A percentile compares a stretch with the other conserved stretches of the same genome.
phyloP scores from a whole-genome alignment of 2,329 filamentous ascomycete species.

The Aspergillus ustus region DNA sequence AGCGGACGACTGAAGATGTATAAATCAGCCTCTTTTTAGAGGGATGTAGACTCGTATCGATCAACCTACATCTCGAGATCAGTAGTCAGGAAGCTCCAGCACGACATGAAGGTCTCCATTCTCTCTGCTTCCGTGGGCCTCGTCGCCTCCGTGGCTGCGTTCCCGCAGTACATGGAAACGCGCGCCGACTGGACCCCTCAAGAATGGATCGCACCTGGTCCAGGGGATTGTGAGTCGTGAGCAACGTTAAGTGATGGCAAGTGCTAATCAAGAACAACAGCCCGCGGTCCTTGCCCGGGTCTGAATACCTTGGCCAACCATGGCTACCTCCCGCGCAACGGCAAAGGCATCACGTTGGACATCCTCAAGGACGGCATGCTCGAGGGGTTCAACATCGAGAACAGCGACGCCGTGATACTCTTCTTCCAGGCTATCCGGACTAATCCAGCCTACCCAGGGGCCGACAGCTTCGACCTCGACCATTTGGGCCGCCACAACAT shows the following conservation, averaged over 20 bases:
- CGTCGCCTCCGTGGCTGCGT: constrained; percentile 5
- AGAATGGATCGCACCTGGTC: constrained; percentile 16
- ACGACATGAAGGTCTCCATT: constrained; percentile 9
- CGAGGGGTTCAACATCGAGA: constrained; percentile 18
- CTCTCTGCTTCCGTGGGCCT: not conserved
- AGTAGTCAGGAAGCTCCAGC: not conserved
- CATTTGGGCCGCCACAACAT: constrained; percentile 16
- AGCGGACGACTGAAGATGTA: not conserved
- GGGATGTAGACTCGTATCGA: not conserved
- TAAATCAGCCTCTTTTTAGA: not conserved
- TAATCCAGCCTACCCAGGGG: constrained; percentile 2
- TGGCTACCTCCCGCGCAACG: constrained; percentile 21
- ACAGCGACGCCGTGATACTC: constrained; percentile 13
- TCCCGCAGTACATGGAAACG: constrained; percentile 12
- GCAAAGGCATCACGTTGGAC: constrained; percentile 15
- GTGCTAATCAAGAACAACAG: not conserved
- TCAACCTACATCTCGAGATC: not conserved
- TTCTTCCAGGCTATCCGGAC: constrained; percentile 17
- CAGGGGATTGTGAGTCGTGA: constrained; percentile 12
- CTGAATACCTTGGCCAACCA: constrained; percentile 23
- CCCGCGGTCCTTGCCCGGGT: constrained; percentile 19
- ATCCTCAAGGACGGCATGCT: constrained; percentile 21
- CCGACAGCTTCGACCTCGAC: constrained; percentile 11
- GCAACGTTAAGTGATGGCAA: not conserved
- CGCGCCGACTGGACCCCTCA: not conserved